Conservation (phyloP, 2,329 filamentous ascomycete species). For the Chaetomium strumarium region DNA sequence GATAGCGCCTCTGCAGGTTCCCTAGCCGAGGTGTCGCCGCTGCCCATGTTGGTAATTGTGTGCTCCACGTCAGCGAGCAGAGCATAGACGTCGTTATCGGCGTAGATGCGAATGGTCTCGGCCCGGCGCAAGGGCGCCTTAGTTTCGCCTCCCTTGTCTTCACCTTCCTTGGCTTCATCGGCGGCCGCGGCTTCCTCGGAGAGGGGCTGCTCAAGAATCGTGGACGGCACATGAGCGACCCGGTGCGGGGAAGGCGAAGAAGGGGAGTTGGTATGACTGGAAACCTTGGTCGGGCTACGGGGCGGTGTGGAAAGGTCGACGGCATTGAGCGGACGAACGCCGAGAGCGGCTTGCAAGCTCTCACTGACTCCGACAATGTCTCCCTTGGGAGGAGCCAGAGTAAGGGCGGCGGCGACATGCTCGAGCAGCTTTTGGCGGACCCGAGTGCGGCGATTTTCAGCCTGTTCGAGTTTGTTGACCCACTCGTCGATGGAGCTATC, state of each 20-base stretch:
- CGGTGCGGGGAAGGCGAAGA: slow-evolving; percentile 46
- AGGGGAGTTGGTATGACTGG: slow-evolving; percentile 31
- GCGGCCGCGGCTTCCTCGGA: slow-evolving; percentile 39
- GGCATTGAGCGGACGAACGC: slow-evolving; percentile 31
- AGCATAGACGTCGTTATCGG: slow-evolving; percentile 60
- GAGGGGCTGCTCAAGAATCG: slow-evolving; percentile 47
- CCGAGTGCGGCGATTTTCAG: slow-evolving; percentile 68
- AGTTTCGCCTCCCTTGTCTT: slow-evolving; percentile 21
- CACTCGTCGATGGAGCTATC: slow-evolving; percentile 76
- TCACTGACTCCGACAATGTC: slow-evolving; percentile 34
- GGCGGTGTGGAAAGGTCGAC: slow-evolving; percentile 51
- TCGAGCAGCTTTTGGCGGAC: slow-evolving; percentile 76
- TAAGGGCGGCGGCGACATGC: slow-evolving; percentile 68
- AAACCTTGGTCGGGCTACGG: slow-evolving; percentile 49
- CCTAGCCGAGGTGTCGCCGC: slow-evolving; percentile 30
- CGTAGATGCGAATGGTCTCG: slow-evolving; percentile 64
- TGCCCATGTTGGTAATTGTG: slow-evolving; percentile 46
- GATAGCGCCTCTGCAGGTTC: slow-evolving; percentile 13
- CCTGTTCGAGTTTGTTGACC: slow-evolving; percentile 72
- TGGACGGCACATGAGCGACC: slow-evolving; percentile 47
- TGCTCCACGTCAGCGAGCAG: slow-evolving; percentile 62
- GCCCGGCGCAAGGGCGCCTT: slow-evolving; percentile 37
- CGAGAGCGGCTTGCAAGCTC: slow-evolving; percentile 38
- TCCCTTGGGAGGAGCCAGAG: slow-evolving; percentile 36
- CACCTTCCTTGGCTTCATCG: slow-evolving; percentile 11